Percentiles rank a stretch among this genome's conserved stretches.
phyloP scores from a whole-genome alignment of 2,329 filamentous ascomycete genomes.

The Thielaviopsis punctulata region DNA sequence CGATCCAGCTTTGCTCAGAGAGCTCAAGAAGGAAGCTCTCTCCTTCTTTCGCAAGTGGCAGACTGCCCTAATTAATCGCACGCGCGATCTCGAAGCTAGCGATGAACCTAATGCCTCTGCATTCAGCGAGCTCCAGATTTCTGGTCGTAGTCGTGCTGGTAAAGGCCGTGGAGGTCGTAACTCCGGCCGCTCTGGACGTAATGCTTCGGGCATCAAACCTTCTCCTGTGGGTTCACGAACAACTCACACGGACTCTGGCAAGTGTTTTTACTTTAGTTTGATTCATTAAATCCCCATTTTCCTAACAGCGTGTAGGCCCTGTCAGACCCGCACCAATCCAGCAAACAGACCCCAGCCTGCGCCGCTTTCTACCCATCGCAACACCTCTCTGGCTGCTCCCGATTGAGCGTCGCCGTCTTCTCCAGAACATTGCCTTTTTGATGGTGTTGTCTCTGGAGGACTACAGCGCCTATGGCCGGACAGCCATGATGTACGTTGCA shows the following conservation, averaged over 20 bases:
- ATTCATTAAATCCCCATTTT: neutral
- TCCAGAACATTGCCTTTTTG: constrained; percentile 56
- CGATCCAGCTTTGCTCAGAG: constrained; percentile 33
- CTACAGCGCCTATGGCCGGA: constrained; percentile 57
- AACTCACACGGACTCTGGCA: constrained; percentile 1
- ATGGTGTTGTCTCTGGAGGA: constrained; percentile 60
- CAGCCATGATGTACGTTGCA: constrained; percentile 51
- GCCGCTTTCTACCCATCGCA: constrained; percentile 38
- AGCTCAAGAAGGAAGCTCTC: constrained; percentile 53
- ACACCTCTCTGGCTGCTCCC: constrained; percentile 43
- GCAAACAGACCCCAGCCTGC: constrained; percentile 29
- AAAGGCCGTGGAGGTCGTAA: constrained; percentile 13
- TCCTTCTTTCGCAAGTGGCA: constrained; percentile 70
- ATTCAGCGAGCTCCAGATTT: neutral
- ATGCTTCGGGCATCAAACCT: constrained; percentile 12
- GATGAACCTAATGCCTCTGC: constrained; percentile 1
- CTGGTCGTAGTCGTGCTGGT: constrained; percentile 21
- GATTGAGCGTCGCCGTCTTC: constrained; percentile 43
- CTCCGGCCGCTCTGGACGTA: constrained; percentile 14
- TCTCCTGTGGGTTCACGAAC: constrained; percentile 4
- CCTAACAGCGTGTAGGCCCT: no score
- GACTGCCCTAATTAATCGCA: constrained; percentile 46
- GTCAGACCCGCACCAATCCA: constrained; percentile 23
- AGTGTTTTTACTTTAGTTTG: neutral
- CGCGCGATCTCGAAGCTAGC: constrained; percentile 40